These are phyloP conservation scores for Ricinus communis DNA, from an alignment of 345 rosid genomes.

Conservation along the genomic window DNA sequence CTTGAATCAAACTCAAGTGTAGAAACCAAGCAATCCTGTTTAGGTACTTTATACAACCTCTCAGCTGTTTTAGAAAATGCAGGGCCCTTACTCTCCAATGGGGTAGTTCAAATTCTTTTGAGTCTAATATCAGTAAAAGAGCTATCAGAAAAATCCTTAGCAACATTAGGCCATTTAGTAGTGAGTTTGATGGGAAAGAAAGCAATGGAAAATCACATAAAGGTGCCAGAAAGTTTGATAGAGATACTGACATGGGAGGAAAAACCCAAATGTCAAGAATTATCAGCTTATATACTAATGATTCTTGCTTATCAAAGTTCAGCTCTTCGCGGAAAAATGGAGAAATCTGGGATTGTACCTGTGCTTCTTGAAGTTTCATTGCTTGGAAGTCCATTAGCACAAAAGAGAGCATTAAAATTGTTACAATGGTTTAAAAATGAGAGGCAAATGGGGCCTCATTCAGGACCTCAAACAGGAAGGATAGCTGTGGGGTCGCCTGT, in stretches of 20 bases:
- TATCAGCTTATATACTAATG: constrained; percentile 74
- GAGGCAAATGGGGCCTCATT: constrained; percentile 92
- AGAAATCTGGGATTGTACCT: constrained; percentile 70
- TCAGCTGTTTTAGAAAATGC: constrained; percentile 67
- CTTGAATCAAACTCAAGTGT: constrained; percentile 49
- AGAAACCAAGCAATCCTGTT: constrained; percentile 56
- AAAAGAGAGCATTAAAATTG: constrained; percentile 77
- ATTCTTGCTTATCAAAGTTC: constrained; percentile 84
- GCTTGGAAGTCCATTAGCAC: constrained; percentile 72
- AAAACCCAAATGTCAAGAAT: constrained; percentile 78
- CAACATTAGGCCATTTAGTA: constrained; percentile 70
- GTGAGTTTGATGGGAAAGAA: constrained; percentile 77
- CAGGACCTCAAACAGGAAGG: constrained; percentile 80
- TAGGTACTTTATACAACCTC: constrained; percentile 57
- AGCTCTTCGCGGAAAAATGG: constrained; percentile 67
- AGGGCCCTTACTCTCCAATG: constrained; percentile 50
- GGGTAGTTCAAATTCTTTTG: constrained; percentile 50
- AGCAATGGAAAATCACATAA: constrained; percentile 55
- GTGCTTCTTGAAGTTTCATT: constrained; percentile 69
- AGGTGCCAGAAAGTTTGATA: constrained; percentile 62
- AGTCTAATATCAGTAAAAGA: constrained; percentile 42
- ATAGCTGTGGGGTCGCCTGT: constrained; percentile 56
- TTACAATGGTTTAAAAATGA: constrained; percentile 94
- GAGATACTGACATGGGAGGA: constrained; percentile 90
- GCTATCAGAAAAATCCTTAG: constrained; percentile 67